phyloP scores from a whole-genome alignment of 306 rosid genomes.

The Dalbergia cochinchinensis region DNA sequence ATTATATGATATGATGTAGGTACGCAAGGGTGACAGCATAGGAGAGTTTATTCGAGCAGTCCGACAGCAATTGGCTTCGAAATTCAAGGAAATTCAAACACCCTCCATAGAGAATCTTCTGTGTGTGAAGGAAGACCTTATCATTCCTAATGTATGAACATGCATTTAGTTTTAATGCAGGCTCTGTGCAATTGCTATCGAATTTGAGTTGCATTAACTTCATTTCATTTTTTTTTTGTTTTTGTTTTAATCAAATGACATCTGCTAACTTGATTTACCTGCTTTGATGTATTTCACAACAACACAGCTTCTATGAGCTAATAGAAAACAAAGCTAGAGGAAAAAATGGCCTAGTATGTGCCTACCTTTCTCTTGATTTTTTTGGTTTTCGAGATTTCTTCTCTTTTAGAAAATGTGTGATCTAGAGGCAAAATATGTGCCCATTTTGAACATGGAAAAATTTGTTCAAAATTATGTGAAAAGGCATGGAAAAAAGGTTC shows the following conservation, averaged over 20 bases:
- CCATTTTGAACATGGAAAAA: background rate
- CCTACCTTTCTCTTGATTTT: background rate
- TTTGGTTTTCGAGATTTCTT: constrained; percentile 16
- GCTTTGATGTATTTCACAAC: constrained; percentile 65
- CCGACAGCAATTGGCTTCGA: constrained; percentile 93
- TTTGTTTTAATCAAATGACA: background rate
- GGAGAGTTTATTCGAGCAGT: constrained; percentile 95
- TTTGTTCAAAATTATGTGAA: background rate
- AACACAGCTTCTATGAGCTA: constrained; percentile 95
- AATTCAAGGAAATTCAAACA: constrained; percentile 92
- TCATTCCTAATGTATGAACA: constrained; percentile 86
- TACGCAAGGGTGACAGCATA: constrained; percentile 84
- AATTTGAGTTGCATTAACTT: background rate
- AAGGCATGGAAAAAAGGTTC: background rate
- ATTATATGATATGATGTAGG: constrained; percentile 66
- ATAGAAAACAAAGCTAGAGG: constrained; percentile 96
- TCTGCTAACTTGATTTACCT: constrained; percentile 44
- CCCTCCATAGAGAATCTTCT: constrained; percentile 96
- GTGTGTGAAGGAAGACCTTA: constrained; percentile 96
- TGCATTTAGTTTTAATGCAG: constrained; percentile 11
- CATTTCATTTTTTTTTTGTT: no score
- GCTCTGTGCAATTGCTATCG: background rate
- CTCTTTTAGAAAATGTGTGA: constrained; percentile 11
- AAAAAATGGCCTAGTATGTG: constrained; percentile 94
- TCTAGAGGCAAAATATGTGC: constrained; percentile 80